Base-by-base conservation (phyloP, 371 early-diverging fungal genomes). In the Mucor racemosus region DNA sequence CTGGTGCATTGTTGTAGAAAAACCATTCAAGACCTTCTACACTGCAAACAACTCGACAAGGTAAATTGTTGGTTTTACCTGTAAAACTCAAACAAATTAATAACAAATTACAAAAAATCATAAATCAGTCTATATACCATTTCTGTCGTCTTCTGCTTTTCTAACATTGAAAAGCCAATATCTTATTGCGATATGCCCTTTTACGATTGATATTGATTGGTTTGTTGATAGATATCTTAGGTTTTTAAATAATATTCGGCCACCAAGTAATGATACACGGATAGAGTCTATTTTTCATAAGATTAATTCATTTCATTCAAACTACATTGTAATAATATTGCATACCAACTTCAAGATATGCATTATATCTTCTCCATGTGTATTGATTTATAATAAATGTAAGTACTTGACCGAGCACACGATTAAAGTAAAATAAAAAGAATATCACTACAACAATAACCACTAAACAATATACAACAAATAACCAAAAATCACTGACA, bases 21-120 rank as follows among this genome's bases (percentile, higher is more conserved):
- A 94, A 93, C 83, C 88, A 91, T 67, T 95, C 95, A 8, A 94
- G 69, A 3, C 95, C 95, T 58, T 94, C 90, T 6, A 94, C 68
- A n/a, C 86, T 84, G 62, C 91, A 83, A 21, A 80, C 85, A 61
- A 94, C 81, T 46, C 94, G 80, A 67, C 92, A 92, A 6, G 84
- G 81, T 7, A 73, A 53, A 63, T 75, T 71, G 9, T 55, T 69
- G 35, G 76, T 66, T 67, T 69, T 70, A 6, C 58, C 75, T 72
- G 40, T 26, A 33, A 44, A n/a, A 0, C 2, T 6, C 4, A 38
- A 38, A 5, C 7, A 38, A 38, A 38, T 7, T 38, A 26, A 26
- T 38, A 7, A 38, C 4, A 7, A 38, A 38, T 38, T 38, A 11
- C 38, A 7, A 7, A 38, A 11, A 7, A 38, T 38, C 11, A 38